Percentiles rank a stretch among this genome's conserved stretches.
Conservation (phyloP, 164 flowering plant genomes). For the Sextonia rubra region DNA sequence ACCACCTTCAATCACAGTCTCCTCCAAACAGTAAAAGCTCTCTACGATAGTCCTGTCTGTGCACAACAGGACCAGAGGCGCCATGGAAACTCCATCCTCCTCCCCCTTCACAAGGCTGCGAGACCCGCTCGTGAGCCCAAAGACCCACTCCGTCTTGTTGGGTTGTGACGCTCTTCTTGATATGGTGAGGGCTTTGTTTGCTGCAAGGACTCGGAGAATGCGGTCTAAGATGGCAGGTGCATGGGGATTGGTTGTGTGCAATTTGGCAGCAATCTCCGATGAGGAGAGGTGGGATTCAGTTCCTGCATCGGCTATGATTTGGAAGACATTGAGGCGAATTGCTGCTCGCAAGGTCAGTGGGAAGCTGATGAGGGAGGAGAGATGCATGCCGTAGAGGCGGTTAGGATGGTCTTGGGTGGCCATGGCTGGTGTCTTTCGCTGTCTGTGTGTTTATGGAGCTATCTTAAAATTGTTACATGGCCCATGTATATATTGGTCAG, state of each 20-base stretch:
- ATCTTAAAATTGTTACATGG: too few relatives aligned
- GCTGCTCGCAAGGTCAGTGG: constrained; percentile 13
- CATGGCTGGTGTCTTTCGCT: neutral
- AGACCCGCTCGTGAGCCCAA: constrained; percentile 7
- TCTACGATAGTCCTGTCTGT: neutral
- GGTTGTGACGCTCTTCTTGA: neutral
- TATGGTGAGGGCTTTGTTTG: constrained; percentile 7
- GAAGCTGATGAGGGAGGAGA: constrained; percentile 4
- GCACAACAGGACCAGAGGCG: neutral
- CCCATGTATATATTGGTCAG: too few relatives aligned
- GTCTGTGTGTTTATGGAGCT: too few relatives aligned
- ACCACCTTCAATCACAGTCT: constrained; percentile 6
- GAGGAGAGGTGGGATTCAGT: constrained; percentile 5
- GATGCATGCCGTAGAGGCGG: neutral
- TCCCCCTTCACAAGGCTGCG: constrained; percentile 3
- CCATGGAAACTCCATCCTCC: neutral
- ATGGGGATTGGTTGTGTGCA: constrained; percentile 10
- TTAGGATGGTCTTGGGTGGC: neutral
- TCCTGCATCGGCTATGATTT: constrained; percentile 14
- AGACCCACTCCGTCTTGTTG: neutral
- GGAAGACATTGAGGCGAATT: constrained; percentile 4
- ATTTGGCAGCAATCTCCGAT: constrained; percentile 9
- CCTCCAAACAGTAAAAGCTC: constrained; percentile 2
- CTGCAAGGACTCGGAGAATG: constrained; percentile 15
- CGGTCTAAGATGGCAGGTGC: constrained; percentile 11